phyloP scores from a whole-genome alignment of 2,329 filamentous ascomycete species.

The Eutypa lata region DNA sequence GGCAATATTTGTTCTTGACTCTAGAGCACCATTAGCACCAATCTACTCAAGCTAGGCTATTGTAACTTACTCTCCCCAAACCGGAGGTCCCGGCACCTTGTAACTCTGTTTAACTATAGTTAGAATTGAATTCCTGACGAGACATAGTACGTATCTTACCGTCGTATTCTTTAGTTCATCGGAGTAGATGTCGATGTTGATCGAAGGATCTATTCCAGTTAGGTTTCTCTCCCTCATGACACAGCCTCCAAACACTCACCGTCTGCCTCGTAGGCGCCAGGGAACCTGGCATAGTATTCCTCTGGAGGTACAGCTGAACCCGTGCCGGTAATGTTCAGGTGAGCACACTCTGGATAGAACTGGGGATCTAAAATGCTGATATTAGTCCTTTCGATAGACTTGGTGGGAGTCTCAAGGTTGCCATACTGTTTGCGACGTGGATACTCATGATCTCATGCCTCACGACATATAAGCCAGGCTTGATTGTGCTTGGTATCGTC shows the following conservation, averaged over 20 bases:
- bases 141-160: conserved; percentile 17
- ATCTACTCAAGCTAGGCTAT: neutral
- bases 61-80: conserved; percentile 33
- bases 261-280: conserved; percentile 31
- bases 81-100: conserved; percentile 34
- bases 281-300: conserved; percentile 31
- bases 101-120: conserved; percentile 29
- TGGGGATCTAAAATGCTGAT: conserved; percentile 29
- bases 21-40: conserved; percentile 5
- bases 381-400: neutral
- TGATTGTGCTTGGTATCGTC: conserved; percentile 42
- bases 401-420: neutral
- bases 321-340: conserved; percentile 31
- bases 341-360: conserved; percentile 39
- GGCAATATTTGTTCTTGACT: conserved; percentile 16
- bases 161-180: conserved; percentile 28
- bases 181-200: conserved; percentile 36
- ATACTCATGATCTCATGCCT: conserved; percentile 51
- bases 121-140: neutral
- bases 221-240: no score
- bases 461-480: conserved; percentile 47
- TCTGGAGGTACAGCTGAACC: conserved; percentile 25
- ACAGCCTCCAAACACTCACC: conserved; percentile 21
- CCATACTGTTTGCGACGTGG: conserved; percentile 39
- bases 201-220: conserved; percentile 29